These are phyloP conservation scores for Colletotrichum trifolii DNA, from an alignment of 2,329 filamentous ascomycete species.

Conservation along the genomic window DNA sequence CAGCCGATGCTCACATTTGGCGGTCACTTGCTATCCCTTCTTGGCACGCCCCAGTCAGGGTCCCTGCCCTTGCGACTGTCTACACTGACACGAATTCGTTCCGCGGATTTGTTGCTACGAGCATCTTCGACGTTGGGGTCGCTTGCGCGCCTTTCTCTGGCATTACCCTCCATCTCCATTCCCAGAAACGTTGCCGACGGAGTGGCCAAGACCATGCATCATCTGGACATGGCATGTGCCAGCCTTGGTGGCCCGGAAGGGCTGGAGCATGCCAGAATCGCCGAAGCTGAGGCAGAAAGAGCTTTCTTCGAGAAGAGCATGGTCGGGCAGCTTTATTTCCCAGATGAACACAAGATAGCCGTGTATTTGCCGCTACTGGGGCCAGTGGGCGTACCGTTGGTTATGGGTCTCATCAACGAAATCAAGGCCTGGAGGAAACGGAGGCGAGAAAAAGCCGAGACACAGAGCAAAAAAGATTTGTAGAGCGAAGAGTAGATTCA, in stretches of 20 bases:
- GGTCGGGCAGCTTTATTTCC: constrained; percentile 98
- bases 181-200: constrained; percentile 87
- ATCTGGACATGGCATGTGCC: constrained; percentile 81
- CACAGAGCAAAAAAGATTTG: constrained; percentile 47
- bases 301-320: constrained; percentile 99
- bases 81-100: constrained; percentile 85
- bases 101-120: constrained; percentile 85
- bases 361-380: constrained; percentile 94
- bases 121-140: constrained; percentile 96
- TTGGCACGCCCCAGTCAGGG: constrained; percentile 85
- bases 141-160: constrained; percentile 84
- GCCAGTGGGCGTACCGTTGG: constrained; percentile 87
- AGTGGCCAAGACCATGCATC: constrained; percentile 81
- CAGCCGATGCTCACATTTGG: constrained; percentile 91
- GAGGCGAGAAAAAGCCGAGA: constrained; percentile 55
- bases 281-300: constrained; percentile 88
- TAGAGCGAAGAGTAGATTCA: constrained; percentile 35
- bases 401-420: constrained; percentile 88
- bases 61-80: constrained; percentile 88
- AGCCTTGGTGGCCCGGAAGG: constrained; percentile 75
- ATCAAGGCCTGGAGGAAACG: constrained; percentile 70
- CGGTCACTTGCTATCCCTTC: constrained; percentile 86
- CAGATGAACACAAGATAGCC: constrained; percentile 97
- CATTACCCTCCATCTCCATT: constrained; percentile 90
- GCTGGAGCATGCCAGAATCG: constrained; percentile 82